Evolutionary conservation across 768 basidiomycete species (phyloP), one percentile per base, ranked within the genome.

Genomic region (Boletus huronensis): DNA sequence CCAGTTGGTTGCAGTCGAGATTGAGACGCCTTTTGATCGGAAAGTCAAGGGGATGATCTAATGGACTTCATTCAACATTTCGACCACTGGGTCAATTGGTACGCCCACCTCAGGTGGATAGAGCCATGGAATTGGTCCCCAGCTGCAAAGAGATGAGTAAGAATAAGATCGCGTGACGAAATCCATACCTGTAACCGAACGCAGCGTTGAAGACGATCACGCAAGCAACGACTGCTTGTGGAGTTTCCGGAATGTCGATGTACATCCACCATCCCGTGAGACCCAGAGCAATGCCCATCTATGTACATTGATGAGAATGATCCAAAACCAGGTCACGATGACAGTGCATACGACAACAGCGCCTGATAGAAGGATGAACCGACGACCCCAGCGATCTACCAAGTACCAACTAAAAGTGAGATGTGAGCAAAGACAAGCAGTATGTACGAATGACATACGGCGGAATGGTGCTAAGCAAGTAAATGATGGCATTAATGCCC

Each of bases 181-280:
- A 28, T 54, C 62, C 66, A 19, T 62, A 84, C 82, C 87, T 91
- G 65, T 87, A 93, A 17, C 95, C 95, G 66, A 96, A 96, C 16
- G 88, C 90, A 31, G 93, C 93, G 58, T 98, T 98, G 80, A 87
- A 98, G 42, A 93, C 75, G 50, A 98, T 86, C 4, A 98, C 94
- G 59, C 88, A 93, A 3, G 81, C 66, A 2, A 98, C 94, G 9
- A 97, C 95, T 25, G 87, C 92, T 48, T 83, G 82, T 0, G 95
- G 91, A 3, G 95, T 97, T 58, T 81, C 79, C 2, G 89, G 79
- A 31, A 92, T 82, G 65, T 96, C 93, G 34, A 97, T 80, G 64
- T 90, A 90, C 82, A 97, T 90, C 85, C 90, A 97, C 83, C 86
- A 94, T 16, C 94, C 95, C 3, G 90, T 92, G 21, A 88, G 77